Percentiles rank a stretch among this genome's conserved stretches.
Evolutionary conservation across 345 rosid genomes (phyloP).

Genomic region (Citrus sp.): DNA sequence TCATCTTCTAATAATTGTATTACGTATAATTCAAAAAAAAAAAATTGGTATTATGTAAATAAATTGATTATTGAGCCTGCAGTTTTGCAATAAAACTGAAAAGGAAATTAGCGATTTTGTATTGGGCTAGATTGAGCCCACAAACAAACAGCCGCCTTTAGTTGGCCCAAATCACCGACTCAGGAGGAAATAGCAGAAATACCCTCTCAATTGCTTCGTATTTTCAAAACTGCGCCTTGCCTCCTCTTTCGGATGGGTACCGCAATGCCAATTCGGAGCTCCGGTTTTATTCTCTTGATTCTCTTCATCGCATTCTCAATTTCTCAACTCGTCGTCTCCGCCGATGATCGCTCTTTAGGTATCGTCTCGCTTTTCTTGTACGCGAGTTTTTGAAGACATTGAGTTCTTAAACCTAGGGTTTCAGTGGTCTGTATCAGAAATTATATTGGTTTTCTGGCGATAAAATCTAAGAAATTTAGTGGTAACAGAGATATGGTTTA

Average conservation of each 20-base stretch:
- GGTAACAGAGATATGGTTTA: background rate
- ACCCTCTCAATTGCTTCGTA: slow-evolving; percentile 12
- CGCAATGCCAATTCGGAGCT: slow-evolving; percentile 25
- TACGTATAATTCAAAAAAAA: too few species aligned
- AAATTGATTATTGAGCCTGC: too few species aligned
- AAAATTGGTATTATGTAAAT: too few species aligned
- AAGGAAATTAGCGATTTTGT: background rate
- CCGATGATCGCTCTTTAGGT: slow-evolving; percentile 46
- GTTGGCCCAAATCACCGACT: background rate
- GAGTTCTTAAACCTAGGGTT: slow-evolving; percentile 36
- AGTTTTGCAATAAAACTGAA: too few species aligned
- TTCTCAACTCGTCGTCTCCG: slow-evolving; percentile 19
- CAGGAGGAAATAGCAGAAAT: slow-evolving; percentile 24
- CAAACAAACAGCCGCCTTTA: background rate
- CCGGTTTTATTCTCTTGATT: slow-evolving; percentile 23
- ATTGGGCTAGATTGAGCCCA: background rate
- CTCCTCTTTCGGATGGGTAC: slow-evolving; percentile 28
- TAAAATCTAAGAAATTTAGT: background rate
- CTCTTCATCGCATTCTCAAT: slow-evolving; percentile 25
- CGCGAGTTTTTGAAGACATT: background rate
- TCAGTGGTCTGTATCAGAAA: background rate
- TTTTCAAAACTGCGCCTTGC: slow-evolving; percentile 33
- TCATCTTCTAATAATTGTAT: too few species aligned
- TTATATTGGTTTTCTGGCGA: background rate
- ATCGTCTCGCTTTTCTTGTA: background rate